phyloP scores from a whole-genome alignment of 2,329 filamentous ascomycete species.

The Fusarium tanahbumbuense region DNA sequence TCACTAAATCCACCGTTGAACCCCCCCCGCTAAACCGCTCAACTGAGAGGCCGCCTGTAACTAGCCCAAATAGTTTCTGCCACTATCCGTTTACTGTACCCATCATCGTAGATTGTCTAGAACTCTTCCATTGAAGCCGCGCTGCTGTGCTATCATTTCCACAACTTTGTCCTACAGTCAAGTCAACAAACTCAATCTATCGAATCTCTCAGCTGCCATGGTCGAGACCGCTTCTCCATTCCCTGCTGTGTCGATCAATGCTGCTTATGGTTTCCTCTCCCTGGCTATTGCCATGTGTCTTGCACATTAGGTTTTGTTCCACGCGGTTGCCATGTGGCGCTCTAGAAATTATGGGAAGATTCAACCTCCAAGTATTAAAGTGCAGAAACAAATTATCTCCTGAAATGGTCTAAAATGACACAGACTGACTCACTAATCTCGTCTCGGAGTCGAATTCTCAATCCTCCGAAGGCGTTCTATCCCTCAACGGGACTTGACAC shows the following conservation, averaged over 20 bases:
- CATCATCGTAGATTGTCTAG: neutral
- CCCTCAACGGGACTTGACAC: neutral
- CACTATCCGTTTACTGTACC: conserved; percentile 11
- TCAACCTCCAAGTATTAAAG: neutral
- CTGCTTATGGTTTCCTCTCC: conserved; percentile 13
- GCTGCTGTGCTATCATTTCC: conserved; percentile 1
- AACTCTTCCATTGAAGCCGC: neutral
- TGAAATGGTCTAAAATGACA: neutral
- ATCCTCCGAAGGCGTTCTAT: neutral
- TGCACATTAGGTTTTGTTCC: neutral
- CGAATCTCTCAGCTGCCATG: conserved; percentile 16
- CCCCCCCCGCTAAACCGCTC: neutral
- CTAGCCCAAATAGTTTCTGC: conserved; percentile 3
- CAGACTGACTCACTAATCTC: neutral
- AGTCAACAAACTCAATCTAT: neutral
- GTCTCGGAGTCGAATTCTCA: neutral
- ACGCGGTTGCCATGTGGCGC: conserved; percentile 18
- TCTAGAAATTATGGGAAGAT: neutral
- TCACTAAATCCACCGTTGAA: conserved; percentile 22
- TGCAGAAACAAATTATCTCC: neutral
- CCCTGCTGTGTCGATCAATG: conserved; percentile 24
- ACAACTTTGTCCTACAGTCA: neutral
- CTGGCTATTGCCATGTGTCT: neutral
- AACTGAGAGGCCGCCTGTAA: conserved; percentile 3
- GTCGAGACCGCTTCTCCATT: conserved; percentile 24